phyloP scores from a whole-genome alignment of 1,139 yeast species.

The Torulaspora pretoriensis region DNA sequence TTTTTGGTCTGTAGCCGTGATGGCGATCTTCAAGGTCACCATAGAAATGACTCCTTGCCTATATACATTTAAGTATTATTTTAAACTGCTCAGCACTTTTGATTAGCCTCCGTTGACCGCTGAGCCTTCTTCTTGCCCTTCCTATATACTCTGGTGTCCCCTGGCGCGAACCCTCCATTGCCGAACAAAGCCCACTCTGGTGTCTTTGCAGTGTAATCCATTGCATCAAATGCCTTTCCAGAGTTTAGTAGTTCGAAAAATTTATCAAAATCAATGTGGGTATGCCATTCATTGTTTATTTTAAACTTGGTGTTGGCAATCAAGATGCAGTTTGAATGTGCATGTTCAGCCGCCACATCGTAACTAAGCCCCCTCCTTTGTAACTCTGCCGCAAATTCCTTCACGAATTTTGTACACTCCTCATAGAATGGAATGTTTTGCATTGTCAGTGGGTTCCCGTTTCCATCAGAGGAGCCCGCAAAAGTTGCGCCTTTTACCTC shows the following conservation, averaged over 20 bases:
- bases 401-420: conserved; percentile 77
- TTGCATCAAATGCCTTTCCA: conserved; percentile 63
- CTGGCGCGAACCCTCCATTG: conserved; percentile 89
- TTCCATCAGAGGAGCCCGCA: conserved; percentile 77
- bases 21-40: not conserved
- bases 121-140: conserved; percentile 49
- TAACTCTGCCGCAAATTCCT: conserved; percentile 55
- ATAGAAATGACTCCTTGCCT: not conserved
- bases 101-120: not conserved
- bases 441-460: conserved; percentile 90
- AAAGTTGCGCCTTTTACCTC: conserved; percentile 94
- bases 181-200: conserved; percentile 94
- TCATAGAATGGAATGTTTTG: conserved; percentile 92
- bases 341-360: conserved; percentile 91
- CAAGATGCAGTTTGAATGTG: conserved; percentile 88
- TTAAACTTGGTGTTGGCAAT: conserved; percentile 73
- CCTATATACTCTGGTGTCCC: conserved; percentile 63
- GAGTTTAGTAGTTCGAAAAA: conserved; percentile 68
- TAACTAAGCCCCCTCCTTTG: conserved; percentile 61
- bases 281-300: conserved; percentile 73
- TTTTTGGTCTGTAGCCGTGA: conserved; percentile 11
- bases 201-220: conserved; percentile 77
- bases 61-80: not conserved
- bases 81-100: not conserved
- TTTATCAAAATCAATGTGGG: conserved; percentile 78